Percentiles rank a stretch among this genome's conserved stretches.
Evolutionary conservation across 1,284 basidiomycete species (phyloP).

Genomic region (Fomitiporia mediterranea): DNA sequence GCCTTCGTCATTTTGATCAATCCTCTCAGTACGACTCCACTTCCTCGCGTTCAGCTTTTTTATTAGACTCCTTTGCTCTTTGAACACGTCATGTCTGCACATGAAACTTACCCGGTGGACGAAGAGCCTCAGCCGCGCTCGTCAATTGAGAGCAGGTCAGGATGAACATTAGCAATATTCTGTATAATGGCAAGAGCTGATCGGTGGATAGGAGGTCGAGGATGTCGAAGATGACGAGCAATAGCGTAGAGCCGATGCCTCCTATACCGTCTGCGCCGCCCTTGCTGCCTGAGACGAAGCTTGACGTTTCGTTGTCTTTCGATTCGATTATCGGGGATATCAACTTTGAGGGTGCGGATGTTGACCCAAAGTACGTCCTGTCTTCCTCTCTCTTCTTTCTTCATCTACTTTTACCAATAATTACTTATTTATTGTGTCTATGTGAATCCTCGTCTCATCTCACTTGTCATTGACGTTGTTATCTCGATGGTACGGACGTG

Average conservation of each 20-base stretch:
- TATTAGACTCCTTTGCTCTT: not conserved
- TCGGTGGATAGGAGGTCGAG: slow-evolving; percentile 12
- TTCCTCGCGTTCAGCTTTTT: not conserved
- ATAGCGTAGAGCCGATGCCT: slow-evolving; percentile 1
- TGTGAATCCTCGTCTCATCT: too few relatives aligned
- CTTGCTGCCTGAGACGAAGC: slow-evolving; percentile 15
- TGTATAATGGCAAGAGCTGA: not conserved
- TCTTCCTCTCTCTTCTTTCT: not conserved
- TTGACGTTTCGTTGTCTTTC: slow-evolving; percentile 17
- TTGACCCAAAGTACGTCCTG: slow-evolving; percentile 12
- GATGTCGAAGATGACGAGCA: slow-evolving; percentile 16
- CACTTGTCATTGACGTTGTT: too few relatives aligned
- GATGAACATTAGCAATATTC: not conserved
- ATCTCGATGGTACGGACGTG: too few relatives aligned
- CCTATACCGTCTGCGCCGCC: slow-evolving; percentile 11
- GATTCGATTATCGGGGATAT: slow-evolving; percentile 17
- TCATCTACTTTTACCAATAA: too few relatives aligned
- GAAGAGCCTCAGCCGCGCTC: slow-evolving; percentile 15
- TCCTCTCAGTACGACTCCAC: not conserved
- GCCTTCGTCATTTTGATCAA: not conserved
- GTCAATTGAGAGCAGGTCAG: slow-evolving; percentile 20
- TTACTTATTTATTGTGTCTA: too few relatives aligned
- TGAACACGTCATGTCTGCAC: slow-evolving; percentile 1
- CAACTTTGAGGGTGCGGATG: slow-evolving; percentile 2
- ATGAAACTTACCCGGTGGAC: not conserved